Conservation (phyloP, 495 filamentous ascomycete species). For the Hapsidospora chrysogenum region DNA sequence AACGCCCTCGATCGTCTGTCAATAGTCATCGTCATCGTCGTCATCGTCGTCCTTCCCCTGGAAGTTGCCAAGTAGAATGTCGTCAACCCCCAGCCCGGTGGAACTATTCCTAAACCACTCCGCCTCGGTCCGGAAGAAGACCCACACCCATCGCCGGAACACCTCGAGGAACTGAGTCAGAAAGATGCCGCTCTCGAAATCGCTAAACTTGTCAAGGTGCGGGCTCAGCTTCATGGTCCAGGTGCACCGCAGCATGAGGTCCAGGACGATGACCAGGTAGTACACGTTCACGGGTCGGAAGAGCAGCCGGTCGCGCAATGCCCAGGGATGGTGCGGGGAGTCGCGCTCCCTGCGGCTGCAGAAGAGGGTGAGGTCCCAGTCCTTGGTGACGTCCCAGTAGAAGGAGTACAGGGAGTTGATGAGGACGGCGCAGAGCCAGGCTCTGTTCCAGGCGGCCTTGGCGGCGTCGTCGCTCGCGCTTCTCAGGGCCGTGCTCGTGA, state of each 20-base stretch:
- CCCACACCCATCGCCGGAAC: slow-evolving; percentile 84
- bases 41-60: slow-evolving; percentile 25
- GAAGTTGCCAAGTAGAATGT: slow-evolving; percentile 28
- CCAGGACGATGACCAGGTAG: slow-evolving; percentile 64
- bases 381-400: slow-evolving; percentile 94
- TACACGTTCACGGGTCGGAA: slow-evolving; percentile 55
- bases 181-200: slow-evolving; percentile 73
- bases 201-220: slow-evolving; percentile 62
- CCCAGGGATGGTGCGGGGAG: slow-evolving; percentile 51
- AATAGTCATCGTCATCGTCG: slow-evolving; percentile 14
- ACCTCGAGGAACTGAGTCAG: slow-evolving; percentile 77
- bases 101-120: slow-evolving; percentile 52
- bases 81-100: slow-evolving; percentile 19
- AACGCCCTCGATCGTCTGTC: too few relatives aligned
- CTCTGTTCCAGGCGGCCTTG: slow-evolving; percentile 22
- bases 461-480: slow-evolving; percentile 39
- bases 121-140: slow-evolving; percentile 85
- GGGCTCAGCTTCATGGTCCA: slow-evolving; percentile 77
- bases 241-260: slow-evolving; percentile 69
- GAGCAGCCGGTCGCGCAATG: slow-evolving; percentile 53
- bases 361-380: slow-evolving; percentile 92
- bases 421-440: slow-evolving; percentile 44
- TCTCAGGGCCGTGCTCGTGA: slow-evolving; percentile 56
- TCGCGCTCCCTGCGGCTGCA: slow-evolving; percentile 23
- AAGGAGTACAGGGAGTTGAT: slow-evolving; percentile 84